phyloP scores from a whole-genome alignment of 345 rosid genomes.

The Moricandia moricandioides region DNA sequence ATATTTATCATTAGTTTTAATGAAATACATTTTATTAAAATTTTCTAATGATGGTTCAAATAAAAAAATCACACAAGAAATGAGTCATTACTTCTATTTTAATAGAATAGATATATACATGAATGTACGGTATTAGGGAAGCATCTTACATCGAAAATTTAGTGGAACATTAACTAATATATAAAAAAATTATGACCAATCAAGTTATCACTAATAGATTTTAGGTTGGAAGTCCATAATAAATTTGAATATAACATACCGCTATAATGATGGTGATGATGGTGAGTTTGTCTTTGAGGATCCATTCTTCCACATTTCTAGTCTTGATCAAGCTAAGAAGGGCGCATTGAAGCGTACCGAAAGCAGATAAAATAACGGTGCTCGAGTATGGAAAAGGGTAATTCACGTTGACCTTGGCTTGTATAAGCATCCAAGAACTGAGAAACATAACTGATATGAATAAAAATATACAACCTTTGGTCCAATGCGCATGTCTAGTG shows the following conservation, averaged over 20 bases:
- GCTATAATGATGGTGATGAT: constrained; percentile 40
- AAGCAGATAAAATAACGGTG: constrained; percentile 54
- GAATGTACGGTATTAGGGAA: no score
- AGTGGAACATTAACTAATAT: no score
- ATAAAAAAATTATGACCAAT: no score
- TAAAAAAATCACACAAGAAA: no score
- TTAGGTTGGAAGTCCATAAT: no score
- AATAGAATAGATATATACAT: no score
- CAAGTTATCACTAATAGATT: no score
- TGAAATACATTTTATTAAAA: no score
- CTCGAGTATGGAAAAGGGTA: constrained; percentile 63
- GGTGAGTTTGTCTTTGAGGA: constrained; percentile 46
- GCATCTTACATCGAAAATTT: no score
- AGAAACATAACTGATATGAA: constrained; percentile 35
- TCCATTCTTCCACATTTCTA: constrained; percentile 43
- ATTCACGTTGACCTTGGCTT: constrained; percentile 47
- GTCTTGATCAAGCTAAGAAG: constrained; percentile 40
- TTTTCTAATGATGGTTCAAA: no score
- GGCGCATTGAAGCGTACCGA: constrained; percentile 57
- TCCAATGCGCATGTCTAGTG: constrained; percentile 42
- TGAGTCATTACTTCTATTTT: no score
- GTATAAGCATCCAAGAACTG: constrained; percentile 57
- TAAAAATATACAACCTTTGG: constrained; percentile 45
- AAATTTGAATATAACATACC: constrained; percentile 12
- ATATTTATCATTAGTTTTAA: no score